Conservation (phyloP, 1,284 basidiomycete species). For the Melampsora americana region DNA sequence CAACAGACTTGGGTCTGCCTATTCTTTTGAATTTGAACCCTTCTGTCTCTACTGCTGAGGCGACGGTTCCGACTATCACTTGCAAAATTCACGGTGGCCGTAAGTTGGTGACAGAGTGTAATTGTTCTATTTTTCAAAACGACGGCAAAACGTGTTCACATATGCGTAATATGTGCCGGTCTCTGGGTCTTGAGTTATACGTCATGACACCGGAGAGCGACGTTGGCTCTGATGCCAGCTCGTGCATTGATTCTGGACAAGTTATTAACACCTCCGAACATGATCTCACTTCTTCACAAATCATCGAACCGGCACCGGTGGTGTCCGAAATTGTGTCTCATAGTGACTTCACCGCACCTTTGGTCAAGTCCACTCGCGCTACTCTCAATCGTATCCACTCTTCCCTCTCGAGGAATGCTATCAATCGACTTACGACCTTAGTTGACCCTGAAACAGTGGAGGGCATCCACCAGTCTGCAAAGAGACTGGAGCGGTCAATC, state of each 20-base stretch:
- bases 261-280: not conserved
- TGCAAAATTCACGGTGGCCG: too few species aligned
- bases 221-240: not conserved
- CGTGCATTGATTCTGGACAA: too few species aligned
- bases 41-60: too few species aligned
- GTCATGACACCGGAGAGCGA: not conserved
- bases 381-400: not conserved
- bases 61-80: too few species aligned
- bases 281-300: not conserved
- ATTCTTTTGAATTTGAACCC: too few species aligned
- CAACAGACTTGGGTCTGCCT: too few species aligned
- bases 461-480: not conserved
- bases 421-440: not conserved
- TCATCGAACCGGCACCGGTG: not conserved
- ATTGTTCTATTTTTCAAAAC: not conserved
- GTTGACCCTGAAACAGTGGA: not conserved
- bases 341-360: too few species aligned
- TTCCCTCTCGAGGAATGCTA: not conserved
- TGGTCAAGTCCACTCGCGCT: not conserved
- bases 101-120: too few species aligned
- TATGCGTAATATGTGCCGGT: not conserved
- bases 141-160: too few species aligned
- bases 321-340: not conserved
- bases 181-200: conserved; percentile 1
- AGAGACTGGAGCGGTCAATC: too few species aligned